Evolutionary conservation across 176 grass and related monocot genomes (phyloP).

Genomic region (Bothriochloa decipiens): DNA sequence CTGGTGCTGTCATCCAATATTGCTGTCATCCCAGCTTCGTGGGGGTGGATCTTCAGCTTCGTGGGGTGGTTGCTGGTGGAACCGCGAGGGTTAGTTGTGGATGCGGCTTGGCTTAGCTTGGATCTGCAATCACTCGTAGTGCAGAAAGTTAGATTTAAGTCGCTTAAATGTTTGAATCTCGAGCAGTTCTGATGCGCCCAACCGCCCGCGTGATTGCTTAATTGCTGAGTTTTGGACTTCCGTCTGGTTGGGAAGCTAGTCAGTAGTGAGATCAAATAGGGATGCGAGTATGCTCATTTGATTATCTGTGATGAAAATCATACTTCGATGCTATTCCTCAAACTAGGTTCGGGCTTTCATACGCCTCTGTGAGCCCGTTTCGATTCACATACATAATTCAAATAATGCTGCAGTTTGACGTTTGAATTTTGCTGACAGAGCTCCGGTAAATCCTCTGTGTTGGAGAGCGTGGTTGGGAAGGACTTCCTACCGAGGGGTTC

Average conservation of each 20-base stretch:
- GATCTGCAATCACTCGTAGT: slow-evolving; percentile 34
- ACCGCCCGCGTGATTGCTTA: background rate
- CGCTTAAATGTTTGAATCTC: slow-evolving; percentile 9
- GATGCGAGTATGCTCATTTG: background rate
- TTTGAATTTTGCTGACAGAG: slow-evolving; percentile 59
- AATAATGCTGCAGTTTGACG: background rate
- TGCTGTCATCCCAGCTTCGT: background rate
- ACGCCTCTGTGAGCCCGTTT: background rate
- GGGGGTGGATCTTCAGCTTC: slow-evolving; percentile 43
- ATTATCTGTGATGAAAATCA: slow-evolving; percentile 3
- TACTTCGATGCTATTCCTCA: slow-evolving; percentile 3
- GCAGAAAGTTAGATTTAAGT: background rate
- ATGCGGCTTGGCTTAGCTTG: slow-evolving; percentile 22
- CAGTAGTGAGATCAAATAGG: slow-evolving; percentile 12
- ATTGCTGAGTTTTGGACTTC: background rate
- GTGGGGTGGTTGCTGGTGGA: slow-evolving; percentile 22
- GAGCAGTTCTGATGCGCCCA: background rate
- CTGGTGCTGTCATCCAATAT: slow-evolving; percentile 15
- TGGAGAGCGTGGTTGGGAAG: slow-evolving; percentile 97
- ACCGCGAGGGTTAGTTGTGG: background rate
- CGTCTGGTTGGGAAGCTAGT: background rate
- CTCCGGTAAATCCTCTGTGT: slow-evolving; percentile 96
- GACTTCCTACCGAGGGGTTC: slow-evolving; percentile 97
- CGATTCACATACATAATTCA: background rate
- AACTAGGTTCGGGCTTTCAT: background rate